phyloP scores from a whole-genome alignment of 2,329 filamentous ascomycete species.

The Rhexocercosporidium sp. region DNA sequence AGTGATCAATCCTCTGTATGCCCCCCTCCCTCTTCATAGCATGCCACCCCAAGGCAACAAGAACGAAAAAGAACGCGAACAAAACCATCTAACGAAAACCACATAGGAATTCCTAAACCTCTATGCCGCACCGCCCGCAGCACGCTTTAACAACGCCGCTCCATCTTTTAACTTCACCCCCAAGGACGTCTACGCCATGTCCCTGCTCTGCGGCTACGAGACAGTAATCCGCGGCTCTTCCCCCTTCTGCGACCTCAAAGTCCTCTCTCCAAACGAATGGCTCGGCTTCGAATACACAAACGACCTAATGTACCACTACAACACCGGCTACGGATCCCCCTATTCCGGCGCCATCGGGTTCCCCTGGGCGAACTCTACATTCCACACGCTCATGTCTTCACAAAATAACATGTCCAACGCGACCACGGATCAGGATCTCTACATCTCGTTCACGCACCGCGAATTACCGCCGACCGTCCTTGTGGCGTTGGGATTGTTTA shows the following conservation, averaged over 20 bases:
- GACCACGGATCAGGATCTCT: conserved; percentile 51
- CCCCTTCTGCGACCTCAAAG: conserved; percentile 51
- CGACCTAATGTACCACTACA: conserved; percentile 56
- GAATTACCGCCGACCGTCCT: conserved; percentile 58
- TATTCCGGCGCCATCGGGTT: conserved; percentile 53
- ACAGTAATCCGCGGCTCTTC: conserved; percentile 54
- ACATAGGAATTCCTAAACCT: conserved; percentile 45
- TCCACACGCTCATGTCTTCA: conserved; percentile 44
- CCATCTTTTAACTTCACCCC: conserved; percentile 58
- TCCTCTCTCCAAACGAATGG: conserved; percentile 54
- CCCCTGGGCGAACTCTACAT: conserved; percentile 58
- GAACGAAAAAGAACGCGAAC: neutral
- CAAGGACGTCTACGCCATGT: conserved; percentile 56
- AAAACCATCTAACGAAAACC: neutral
- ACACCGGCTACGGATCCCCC: conserved; percentile 56
- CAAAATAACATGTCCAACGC: conserved; percentile 43
- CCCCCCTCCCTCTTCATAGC: neutral
- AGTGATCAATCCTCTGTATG: conserved; percentile 50
- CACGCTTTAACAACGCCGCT: conserved; percentile 50
- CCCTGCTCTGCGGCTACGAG: conserved; percentile 56
- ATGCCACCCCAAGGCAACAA: neutral
- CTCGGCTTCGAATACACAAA: conserved; percentile 56
- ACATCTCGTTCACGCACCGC: conserved; percentile 60
- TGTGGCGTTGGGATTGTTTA: conserved; percentile 59
- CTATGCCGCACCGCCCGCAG: conserved; percentile 57